phyloP scores from a whole-genome alignment of 371 early-diverging fungal genomes.

The Mortierella sp. region DNA sequence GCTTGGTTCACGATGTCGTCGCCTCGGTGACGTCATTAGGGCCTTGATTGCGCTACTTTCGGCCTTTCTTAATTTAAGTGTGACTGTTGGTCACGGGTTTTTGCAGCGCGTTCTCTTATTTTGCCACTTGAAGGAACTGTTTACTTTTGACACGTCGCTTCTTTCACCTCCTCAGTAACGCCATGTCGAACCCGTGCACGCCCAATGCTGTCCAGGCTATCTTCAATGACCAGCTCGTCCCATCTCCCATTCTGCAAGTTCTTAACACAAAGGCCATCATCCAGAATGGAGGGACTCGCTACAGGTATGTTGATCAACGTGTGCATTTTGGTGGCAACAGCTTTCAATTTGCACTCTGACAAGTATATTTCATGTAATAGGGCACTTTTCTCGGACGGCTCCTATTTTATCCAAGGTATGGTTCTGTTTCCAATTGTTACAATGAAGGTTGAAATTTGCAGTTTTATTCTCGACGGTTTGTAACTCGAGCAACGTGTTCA shows the following conservation, averaged over 20 bases:
- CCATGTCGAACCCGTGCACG: conserved; percentile 56
- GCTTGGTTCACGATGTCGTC: no score
- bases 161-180: conserved; percentile 2
- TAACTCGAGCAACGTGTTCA: not conserved
- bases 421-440: no score
- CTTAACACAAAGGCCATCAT: conserved; percentile 68
- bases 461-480: no score
- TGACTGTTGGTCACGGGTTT: no score
- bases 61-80: no score
- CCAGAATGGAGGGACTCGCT: conserved; percentile 56
- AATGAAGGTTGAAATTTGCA: no score
- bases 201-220: conserved; percentile 59
- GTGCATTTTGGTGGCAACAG: conserved; percentile 19
- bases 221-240: conserved; percentile 54
- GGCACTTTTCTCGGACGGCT: conserved; percentile 79
- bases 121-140: no score
- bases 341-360: not conserved
- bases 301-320: conserved; percentile 58
- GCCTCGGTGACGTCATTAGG: no score
- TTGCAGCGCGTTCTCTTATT: not conserved
- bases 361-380: no score
- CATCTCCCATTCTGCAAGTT: conserved; percentile 68
- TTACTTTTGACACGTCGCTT: not conserved
- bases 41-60: no score
- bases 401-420: conserved; percentile 73